Evolutionary conservation across 441 rosid species (phyloP).

Genomic region (Croton setiger): DNA sequence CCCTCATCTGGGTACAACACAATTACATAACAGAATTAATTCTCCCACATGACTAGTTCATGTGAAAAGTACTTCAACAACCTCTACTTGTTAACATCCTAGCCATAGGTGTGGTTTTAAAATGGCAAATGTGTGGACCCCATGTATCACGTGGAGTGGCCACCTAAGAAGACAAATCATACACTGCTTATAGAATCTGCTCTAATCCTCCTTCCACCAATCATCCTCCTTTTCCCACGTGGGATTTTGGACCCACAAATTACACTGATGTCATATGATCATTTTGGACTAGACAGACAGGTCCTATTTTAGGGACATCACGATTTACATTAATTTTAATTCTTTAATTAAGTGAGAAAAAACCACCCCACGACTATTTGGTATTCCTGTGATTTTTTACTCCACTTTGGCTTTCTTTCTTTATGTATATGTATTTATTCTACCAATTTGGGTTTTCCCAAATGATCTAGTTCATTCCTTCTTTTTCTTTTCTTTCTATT

Average conservation of each 20-base stretch:
- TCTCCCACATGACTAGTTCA: no score
- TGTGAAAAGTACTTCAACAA: no score
- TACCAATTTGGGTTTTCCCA: slow-evolving; percentile 5
- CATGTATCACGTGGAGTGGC: slow-evolving; percentile 45
- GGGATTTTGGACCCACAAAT: slow-evolving; percentile 41
- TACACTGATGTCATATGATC: slow-evolving; percentile 11
- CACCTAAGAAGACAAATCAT: slow-evolving; percentile 40
- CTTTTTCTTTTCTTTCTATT: not conserved
- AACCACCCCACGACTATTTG: no score
- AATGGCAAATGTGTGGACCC: slow-evolving; percentile 10
- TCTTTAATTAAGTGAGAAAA: not conserved
- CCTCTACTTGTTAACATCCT: no score
- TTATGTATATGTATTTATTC: not conserved
- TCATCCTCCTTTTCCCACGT: slow-evolving; percentile 64
- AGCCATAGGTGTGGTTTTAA: not conserved
- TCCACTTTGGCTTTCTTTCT: not conserved
- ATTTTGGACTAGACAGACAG: no score
- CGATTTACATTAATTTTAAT: not conserved
- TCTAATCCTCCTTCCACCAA: slow-evolving; percentile 75
- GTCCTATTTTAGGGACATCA: no score
- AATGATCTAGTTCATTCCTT: slow-evolving; percentile 14
- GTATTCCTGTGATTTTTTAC: no score
- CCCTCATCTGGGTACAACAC: no score
- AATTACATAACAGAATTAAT: no score
- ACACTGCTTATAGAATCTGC: slow-evolving; percentile 40